A percentile compares a stretch with the other conserved stretches of the same genome.
These are phyloP conservation scores for Penicillium cosmopolitanum DNA, from an alignment of 495 filamentous ascomycete genomes.

Conservation along the genomic window DNA sequence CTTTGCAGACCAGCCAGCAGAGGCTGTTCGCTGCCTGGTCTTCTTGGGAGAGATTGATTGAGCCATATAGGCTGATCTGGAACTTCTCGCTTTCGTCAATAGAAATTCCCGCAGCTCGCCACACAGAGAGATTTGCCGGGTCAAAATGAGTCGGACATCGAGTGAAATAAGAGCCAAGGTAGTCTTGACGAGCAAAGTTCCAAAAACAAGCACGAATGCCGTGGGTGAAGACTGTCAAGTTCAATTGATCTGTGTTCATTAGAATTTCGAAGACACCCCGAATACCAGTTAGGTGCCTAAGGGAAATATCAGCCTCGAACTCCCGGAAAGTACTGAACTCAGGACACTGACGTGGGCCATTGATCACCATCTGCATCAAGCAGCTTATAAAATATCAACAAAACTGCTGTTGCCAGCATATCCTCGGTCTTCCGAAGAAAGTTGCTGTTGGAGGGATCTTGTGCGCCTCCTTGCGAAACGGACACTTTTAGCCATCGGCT, in stretches of 20 bases:
- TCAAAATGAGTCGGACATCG: conserved; percentile 38
- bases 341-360: conserved; percentile 40
- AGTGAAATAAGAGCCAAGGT: conserved; percentile 43
- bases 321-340: background rate
- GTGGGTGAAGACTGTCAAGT: conserved; percentile 28
- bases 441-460: conserved; percentile 13
- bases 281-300: conserved; percentile 40
- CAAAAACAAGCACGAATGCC: conserved; percentile 44
- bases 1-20: conserved; percentile 41
- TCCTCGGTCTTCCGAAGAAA: conserved; percentile 38
- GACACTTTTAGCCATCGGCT: conserved; percentile 31
- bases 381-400: conserved; percentile 40
- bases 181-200: conserved; percentile 47
- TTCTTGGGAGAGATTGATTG: conserved; percentile 26
- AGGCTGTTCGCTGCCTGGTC: conserved; percentile 42
- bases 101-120: conserved; percentile 41
- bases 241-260: conserved; percentile 14
- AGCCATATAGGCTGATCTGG: conserved; percentile 1
- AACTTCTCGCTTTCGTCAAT: conserved; percentile 36
- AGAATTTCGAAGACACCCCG: conserved; percentile 35
- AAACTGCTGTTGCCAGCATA: conserved; percentile 30
- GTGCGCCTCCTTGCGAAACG: conserved; percentile 8
- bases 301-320: background rate
- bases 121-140: conserved; percentile 35
- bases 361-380: conserved; percentile 39